phyloP scores from a whole-genome alignment of 1,139 yeast species.

The Taphrina deformans region DNA sequence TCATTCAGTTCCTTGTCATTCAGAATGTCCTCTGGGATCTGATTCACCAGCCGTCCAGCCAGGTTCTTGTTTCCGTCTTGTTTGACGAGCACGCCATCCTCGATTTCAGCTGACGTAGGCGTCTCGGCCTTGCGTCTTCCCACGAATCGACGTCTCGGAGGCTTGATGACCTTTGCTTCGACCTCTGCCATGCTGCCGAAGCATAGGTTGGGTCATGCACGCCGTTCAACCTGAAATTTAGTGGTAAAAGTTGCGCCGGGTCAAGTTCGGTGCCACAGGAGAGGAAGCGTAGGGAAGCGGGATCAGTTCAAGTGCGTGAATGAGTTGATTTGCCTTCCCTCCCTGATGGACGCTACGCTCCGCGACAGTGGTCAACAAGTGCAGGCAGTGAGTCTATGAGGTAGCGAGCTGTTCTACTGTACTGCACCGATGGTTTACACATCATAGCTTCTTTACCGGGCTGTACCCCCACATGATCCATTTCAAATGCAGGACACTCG shows the following conservation, averaged over 20 bases:
- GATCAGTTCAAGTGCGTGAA: too few species aligned
- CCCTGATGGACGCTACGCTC: too few species aligned
- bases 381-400: too few species aligned
- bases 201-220: too few species aligned
- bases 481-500: slow-evolving; percentile 2
- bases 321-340: too few species aligned
- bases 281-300: too few species aligned
- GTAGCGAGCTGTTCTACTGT: too few species aligned
- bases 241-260: not conserved
- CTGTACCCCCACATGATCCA: slow-evolving; percentile 15
- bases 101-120: slow-evolving; percentile 12
- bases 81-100: slow-evolving; percentile 30
- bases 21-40: slow-evolving; percentile 84
- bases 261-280: not conserved
- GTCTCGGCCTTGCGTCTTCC: slow-evolving; percentile 8
- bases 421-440: too few species aligned
- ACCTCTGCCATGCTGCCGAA: slow-evolving; percentile 7
- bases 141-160: slow-evolving; percentile 29
- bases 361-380: not conserved
- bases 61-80: not conserved
- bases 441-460: slow-evolving; percentile 1
- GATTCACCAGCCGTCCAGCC: slow-evolving; percentile 63
- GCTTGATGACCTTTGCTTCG: slow-evolving; percentile 7
- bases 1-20: slow-evolving; percentile 75
- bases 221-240: not conserved